Conservation (phyloP, 2,329 filamentous ascomycete species). For the Diaporthe destruens region DNA sequence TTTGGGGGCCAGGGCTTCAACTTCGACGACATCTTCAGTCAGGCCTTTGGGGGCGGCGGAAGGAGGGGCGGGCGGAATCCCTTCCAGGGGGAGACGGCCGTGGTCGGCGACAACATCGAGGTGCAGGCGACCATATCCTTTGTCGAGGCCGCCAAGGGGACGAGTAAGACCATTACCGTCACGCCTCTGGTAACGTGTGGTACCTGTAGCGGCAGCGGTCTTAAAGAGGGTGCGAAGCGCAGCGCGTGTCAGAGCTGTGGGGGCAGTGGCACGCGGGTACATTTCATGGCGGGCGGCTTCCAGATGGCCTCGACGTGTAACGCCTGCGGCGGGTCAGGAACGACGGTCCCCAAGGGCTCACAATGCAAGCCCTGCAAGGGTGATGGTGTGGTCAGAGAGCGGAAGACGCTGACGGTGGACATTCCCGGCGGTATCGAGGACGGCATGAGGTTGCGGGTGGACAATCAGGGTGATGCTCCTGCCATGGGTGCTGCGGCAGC, state of each 20-base stretch:
- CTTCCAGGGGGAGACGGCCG: slow-evolving; percentile 77
- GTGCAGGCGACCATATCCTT: slow-evolving; percentile 94
- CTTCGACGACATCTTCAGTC: slow-evolving; percentile 94
- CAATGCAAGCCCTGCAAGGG: slow-evolving; percentile 86
- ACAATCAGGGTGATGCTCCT: slow-evolving; percentile 89
- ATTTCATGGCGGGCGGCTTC: slow-evolving; percentile 92
- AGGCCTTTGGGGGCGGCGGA: slow-evolving; percentile 75
- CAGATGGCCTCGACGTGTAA: slow-evolving; percentile 94
- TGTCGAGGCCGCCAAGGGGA: slow-evolving; percentile 94
- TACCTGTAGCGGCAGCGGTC: slow-evolving; percentile 84
- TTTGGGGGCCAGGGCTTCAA: slow-evolving; percentile 31
- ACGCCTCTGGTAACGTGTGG: slow-evolving; percentile 85
- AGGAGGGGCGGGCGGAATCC: slow-evolving; percentile 69
- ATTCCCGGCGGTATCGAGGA: slow-evolving; percentile 97
- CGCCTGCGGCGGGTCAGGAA: slow-evolving; percentile 83
- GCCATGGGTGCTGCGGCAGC: slow-evolving; percentile 77
- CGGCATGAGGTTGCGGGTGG: slow-evolving; percentile 89
- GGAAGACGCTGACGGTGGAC: slow-evolving; percentile 86
- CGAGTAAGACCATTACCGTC: slow-evolving; percentile 87
- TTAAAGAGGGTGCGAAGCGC: slow-evolving; percentile 84
- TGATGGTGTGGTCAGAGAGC: slow-evolving; percentile 85
- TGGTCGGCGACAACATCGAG: slow-evolving; percentile 97
- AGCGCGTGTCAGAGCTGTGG: slow-evolving; percentile 83
- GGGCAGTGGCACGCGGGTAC: slow-evolving; percentile 87
- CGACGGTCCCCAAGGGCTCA: slow-evolving; percentile 80